Conservation (phyloP, 768 basidiomycete species). For the Termitomyces sp. region DNA sequence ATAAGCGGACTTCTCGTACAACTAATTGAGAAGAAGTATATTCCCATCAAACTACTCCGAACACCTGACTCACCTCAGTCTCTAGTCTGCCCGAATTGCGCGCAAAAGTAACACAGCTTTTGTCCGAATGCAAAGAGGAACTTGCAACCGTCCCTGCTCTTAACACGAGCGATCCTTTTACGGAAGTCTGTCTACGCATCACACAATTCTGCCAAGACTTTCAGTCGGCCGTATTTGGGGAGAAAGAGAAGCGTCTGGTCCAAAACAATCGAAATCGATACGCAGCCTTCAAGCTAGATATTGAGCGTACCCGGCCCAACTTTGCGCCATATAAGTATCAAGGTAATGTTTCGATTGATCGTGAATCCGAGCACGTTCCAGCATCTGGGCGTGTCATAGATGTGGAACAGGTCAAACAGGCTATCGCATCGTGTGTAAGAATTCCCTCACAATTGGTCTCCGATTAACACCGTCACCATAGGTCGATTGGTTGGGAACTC, state of each 20-base stretch:
- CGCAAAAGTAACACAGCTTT: constrained; percentile 36
- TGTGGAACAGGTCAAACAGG: constrained; percentile 24
- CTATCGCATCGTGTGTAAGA: constrained; percentile 27
- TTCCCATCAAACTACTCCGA: neutral
- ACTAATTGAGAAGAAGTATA: constrained; percentile 55
- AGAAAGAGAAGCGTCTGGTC: constrained; percentile 32
- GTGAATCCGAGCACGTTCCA: neutral
- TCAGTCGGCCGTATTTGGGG: constrained; percentile 30
- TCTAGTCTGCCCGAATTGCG: constrained; percentile 48
- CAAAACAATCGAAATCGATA: constrained; percentile 35
- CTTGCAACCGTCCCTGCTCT: constrained; percentile 40
- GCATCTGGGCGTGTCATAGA: constrained; percentile 8
- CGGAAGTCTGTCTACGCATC: constrained; percentile 45
- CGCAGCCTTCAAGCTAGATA: constrained; percentile 28
- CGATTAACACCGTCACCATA: constrained; percentile 9
- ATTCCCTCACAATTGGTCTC: neutral
- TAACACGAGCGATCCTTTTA: constrained; percentile 36
- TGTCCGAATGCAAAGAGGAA: constrained; percentile 32
- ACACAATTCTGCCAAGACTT: constrained; percentile 44
- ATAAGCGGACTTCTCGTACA: constrained; percentile 52
- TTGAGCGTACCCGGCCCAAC: constrained; percentile 40
- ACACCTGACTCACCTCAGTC: neutral
- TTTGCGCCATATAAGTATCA: constrained; percentile 29
- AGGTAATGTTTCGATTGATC: neutral
- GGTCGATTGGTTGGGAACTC: constrained; percentile 38